Conservation (phyloP, 2,329 filamentous ascomycete genomes). For the Colletotrichum paranaense region DNA sequence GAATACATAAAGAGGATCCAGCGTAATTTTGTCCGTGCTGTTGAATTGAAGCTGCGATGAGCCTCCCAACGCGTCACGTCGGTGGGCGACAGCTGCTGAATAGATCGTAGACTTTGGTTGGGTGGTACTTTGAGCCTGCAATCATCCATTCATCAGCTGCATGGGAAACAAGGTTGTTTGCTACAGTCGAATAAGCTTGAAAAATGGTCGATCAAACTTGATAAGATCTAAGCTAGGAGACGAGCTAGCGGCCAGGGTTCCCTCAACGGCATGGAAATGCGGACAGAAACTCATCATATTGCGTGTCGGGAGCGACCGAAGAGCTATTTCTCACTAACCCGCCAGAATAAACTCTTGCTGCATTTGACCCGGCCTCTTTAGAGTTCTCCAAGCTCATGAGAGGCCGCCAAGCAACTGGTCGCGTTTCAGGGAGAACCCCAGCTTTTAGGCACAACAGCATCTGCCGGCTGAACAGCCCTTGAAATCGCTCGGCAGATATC, state of each 20-base stretch:
- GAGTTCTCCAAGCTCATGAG: not conserved
- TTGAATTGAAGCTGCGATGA: not conserved
- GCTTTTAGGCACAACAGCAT: not conserved
- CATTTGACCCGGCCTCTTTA: not conserved
- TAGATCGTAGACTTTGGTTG: not conserved
- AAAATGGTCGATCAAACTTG: not conserved
- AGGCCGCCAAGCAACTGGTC: not conserved
- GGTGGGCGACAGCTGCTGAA: not conserved
- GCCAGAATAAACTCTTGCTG: not conserved
- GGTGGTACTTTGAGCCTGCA: not conserved
- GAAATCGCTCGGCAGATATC: not conserved
- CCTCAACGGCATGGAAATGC: not conserved
- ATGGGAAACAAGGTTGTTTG: no score
- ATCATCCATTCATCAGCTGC: not conserved
- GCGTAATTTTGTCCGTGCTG: not conserved
- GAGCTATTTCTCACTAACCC: slow-evolving; percentile 1
- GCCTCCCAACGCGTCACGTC: not conserved
- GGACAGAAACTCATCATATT: not conserved
- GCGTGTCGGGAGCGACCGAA: not conserved
- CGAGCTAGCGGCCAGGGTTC: not conserved
- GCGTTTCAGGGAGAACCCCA: not conserved
- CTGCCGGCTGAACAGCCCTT: not conserved
- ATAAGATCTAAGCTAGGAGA: not conserved
- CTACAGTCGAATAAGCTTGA: not conserved
- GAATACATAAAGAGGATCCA: not conserved